Evolutionary conservation across 148 eudicot species (phyloP), one percentile per base, ranked within the genome.

Genomic region (Arctostaphylos glauca): DNA sequence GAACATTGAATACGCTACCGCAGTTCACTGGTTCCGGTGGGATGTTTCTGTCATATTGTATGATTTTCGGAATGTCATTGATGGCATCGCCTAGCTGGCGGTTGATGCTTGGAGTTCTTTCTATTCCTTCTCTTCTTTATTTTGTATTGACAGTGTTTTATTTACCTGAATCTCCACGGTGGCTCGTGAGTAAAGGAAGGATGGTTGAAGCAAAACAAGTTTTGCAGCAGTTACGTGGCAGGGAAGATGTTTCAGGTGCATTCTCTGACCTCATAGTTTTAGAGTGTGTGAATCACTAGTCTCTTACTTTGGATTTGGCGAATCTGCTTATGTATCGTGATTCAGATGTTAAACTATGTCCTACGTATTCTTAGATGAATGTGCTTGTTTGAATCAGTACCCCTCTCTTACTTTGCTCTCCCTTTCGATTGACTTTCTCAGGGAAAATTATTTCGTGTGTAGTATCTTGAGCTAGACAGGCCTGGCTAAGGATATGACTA

Each of bases 151-250:
- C 91, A 3, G 84, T 95, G 73, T 89, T 92, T 21, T 95, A 70
- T 87, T 89, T 95, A 83, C 98, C 98, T 70, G 98, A 95, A 88
- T 95, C 98, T 54, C 98, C 98, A 9, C 77, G 98, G 81, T 95
- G 98, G 98, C 96, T 95, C 64, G 98, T 95, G 52, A 95, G 98
- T 81, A 95, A 95, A 87, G 98, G 98, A 58, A 91, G 85, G 87
- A 94, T 95, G 98, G 13, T 62, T n/a, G 98, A 95, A 88, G 98
- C 98, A 2, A 94, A 91, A 87, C 84, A 77, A 76, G 98, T 95
- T 89, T 85, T 95, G 72, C 96, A 90, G 82, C 85, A 82, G 83
- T 83, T 95, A 74, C 96, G 98, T 75, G 98, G 98, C 82, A 84
- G 86, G 68, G 92, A 94, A 79, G 98, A 95, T 81, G 93, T 95